Conservation (phyloP, 306 rosid species). For the Prunus salicina region DNA sequence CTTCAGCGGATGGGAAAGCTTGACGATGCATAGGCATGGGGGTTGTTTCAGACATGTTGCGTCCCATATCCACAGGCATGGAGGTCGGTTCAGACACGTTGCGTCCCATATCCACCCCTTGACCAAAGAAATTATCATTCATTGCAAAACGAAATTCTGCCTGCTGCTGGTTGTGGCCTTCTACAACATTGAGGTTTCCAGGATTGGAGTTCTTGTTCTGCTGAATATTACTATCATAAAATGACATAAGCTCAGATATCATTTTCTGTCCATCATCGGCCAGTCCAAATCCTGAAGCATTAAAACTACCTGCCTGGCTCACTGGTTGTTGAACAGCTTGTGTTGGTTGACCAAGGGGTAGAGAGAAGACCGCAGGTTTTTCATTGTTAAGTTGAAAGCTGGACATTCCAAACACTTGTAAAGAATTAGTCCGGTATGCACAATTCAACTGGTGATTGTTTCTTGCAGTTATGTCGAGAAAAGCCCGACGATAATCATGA, state of each 20-base stretch:
- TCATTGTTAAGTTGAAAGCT: slow-evolving; percentile 31
- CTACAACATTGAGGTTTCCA: slow-evolving; percentile 6
- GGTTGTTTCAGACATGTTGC: slow-evolving; percentile 10
- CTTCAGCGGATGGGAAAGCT: slow-evolving; percentile 19
- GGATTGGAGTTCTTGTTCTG: slow-evolving; percentile 27
- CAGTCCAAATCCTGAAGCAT: slow-evolving; percentile 33
- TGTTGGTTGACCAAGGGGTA: slow-evolving; percentile 27
- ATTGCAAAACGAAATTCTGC: slow-evolving; percentile 27
- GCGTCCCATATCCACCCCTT: slow-evolving; percentile 24
- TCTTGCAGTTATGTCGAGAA: slow-evolving; percentile 36
- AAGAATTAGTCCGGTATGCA: slow-evolving; percentile 24
- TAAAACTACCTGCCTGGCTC: slow-evolving; percentile 17
- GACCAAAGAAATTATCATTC: slow-evolving; percentile 27
- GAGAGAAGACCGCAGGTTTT: slow-evolving; percentile 22
- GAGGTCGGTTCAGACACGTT: slow-evolving; percentile 14
- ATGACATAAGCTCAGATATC: slow-evolving; percentile 46
- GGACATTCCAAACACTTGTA: slow-evolving; percentile 33
- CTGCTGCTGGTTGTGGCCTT: slow-evolving; percentile 11
- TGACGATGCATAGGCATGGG: slow-evolving; percentile 21
- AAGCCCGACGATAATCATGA: slow-evolving; percentile 33
- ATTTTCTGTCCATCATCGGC: slow-evolving; percentile 49
- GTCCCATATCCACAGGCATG: slow-evolving; percentile 3
- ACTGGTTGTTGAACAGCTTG: slow-evolving; percentile 14
- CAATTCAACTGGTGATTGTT: slow-evolving; percentile 56
- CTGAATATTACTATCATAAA: slow-evolving; percentile 37